These are phyloP conservation scores for Claviceps pazoutovae DNA, from an alignment of 2,329 filamentous ascomycete genomes.

Conservation along the genomic window DNA sequence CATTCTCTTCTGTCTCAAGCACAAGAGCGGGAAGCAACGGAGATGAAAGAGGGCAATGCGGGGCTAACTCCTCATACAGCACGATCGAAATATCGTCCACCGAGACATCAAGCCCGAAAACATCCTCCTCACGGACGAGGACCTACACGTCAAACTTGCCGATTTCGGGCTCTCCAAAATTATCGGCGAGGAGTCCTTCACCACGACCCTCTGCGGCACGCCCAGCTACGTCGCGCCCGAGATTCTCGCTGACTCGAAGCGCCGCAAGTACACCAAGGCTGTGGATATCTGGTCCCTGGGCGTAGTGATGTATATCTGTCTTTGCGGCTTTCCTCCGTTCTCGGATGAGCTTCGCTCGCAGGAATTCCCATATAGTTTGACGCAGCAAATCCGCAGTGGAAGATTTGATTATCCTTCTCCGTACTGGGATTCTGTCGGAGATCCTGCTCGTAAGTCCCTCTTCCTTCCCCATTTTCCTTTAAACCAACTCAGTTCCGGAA, in stretches of 20 bases:
- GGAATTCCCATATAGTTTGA: slow-evolving; percentile 75
- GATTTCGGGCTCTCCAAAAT: slow-evolving; percentile 98
- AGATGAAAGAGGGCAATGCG: neutral
- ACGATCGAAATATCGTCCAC: slow-evolving; percentile 93
- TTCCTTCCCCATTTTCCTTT: no score
- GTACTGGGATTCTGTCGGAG: slow-evolving; percentile 55
- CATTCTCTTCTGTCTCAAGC: no score
- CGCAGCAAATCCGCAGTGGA: slow-evolving; percentile 79
- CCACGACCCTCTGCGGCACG: slow-evolving; percentile 91
- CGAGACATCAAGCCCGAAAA: slow-evolving; percentile 97
- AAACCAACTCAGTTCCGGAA: neutral
- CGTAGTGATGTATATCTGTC: slow-evolving; percentile 94
- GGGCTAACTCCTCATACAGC: slow-evolving; percentile 37
- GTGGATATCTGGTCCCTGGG: slow-evolving; percentile 95
- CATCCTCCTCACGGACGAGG: slow-evolving; percentile 75
- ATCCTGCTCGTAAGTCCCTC: slow-evolving; percentile 51
- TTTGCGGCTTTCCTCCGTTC: slow-evolving; percentile 94
- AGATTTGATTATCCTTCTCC: slow-evolving; percentile 91
- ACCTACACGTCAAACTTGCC: slow-evolving; percentile 77
- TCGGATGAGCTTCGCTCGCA: slow-evolving; percentile 76
- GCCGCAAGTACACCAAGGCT: slow-evolving; percentile 82
- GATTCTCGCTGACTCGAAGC: slow-evolving; percentile 68
- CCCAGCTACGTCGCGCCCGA: slow-evolving; percentile 95
- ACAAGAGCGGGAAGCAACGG: no score
- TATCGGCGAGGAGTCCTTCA: slow-evolving; percentile 96